Base-by-base conservation (phyloP, 2,329 filamentous ascomycete species). In the Pyrenophora tritici-repentis region DNA sequence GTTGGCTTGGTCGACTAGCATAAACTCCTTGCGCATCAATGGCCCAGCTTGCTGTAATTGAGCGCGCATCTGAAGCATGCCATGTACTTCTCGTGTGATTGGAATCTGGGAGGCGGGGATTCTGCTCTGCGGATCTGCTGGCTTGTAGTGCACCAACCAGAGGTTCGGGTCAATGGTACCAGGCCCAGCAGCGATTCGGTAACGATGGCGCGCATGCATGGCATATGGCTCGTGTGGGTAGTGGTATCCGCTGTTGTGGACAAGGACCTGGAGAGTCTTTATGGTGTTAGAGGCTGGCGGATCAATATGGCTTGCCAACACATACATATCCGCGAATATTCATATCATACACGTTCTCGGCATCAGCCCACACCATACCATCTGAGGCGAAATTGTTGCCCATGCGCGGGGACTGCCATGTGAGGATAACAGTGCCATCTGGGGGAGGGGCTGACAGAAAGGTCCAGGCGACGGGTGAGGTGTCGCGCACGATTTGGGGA, bases 141-240 rank as follows among this genome's bases (percentile, higher is more conserved):
- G 86, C 31, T 88, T 86, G 73, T 97, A 97, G 76, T 97, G 92
- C 24, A 96, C 85, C 46, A 99, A 86, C 88, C 91, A 97, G 13
- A 97, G 80, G 52, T 86, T 88, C 20, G 89, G 85, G 70, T 97
- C 92, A 55, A 85, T 83, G 12, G 88, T 84, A 36, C 85, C 81
- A 61, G 86, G 88, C 24, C 86, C 85, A 45, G 86, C 86, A 1
- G 86, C 85, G 34, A 99, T 84, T 58, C 93, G 90, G 76, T 96
- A 97, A 58, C 93, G 88, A 64, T 88, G 86, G 64, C 93, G 87
- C 43, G 88, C 85, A 72, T 96, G 92, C 22, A 84, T 83, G 36
- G 92, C 86, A 40, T 88, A 76, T 34, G 84, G 83, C 69, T 97
- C 93, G 45, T 81, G 76, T 16, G 86, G 86, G 16, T 86, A 86